Evolutionary conservation across 2,329 filamentous ascomycete genomes (phyloP), one percentile per base, ranked within the genome.

Genomic region (Pyrenophora tritici-repentis): DNA sequence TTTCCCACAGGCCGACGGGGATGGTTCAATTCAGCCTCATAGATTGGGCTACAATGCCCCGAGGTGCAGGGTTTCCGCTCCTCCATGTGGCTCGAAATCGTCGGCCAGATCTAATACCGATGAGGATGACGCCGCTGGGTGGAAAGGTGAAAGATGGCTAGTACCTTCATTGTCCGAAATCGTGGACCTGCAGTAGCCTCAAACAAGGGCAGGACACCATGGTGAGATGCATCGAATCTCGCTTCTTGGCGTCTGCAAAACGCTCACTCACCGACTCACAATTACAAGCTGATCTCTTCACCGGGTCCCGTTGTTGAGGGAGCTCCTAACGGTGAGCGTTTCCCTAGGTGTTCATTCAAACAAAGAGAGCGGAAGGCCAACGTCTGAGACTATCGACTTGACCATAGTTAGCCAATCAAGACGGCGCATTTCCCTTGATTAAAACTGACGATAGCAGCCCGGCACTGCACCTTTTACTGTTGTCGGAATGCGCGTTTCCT

Each of bases 181-280:
- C 16, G 53, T 53, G 53, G 50, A 58, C 60, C 51, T 63, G 58
- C 58, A 65, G 55, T 62, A 63, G 58, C 39, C 39, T 56, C 51
- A 63, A 65, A 62, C 58, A 44, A 34, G 24, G 40, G 34, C 47
- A 50, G 33, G 53, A 50, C 32, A 49, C 35, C 29, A 31, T 51
- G 20, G 38, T 40, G 38, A 32, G 42, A 22, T 45, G 16, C 20
- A 35, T 33, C 39, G 18, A 20, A 48, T 43, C 12, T 50, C 40
- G 40, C 43, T 43, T 39, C 33, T 41, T 16, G 34, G 20, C 17
- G 29, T 55, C 8, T 16, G 12, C 17, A 20, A 22, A n/a, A 17
- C 26, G 26, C 26, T 29, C 26, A 29, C 26, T 29, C 26, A 29
- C 26, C 26, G 26, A 29, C 26, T 29, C 4, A 13, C 26, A 12